These are phyloP conservation scores for Puya raimondii DNA, from an alignment of 176 grass and related monocot genomes.

Conservation along the genomic window DNA sequence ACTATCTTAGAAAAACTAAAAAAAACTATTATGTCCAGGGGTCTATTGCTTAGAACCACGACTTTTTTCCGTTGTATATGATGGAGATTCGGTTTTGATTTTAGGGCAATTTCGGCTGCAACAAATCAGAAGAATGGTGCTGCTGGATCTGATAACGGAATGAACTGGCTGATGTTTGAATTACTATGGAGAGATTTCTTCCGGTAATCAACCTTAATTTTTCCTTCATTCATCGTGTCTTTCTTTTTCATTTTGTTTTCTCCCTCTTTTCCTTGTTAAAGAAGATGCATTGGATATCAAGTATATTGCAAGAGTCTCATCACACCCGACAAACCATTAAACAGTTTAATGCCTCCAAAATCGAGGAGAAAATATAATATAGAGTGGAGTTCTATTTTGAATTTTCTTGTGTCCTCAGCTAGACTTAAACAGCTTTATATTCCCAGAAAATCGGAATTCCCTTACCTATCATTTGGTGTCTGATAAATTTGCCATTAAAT, in stretches of 20 bases:
- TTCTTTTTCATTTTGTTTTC: constrained; percentile 2
- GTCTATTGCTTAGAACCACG: neutral
- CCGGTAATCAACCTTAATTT: constrained; percentile 36
- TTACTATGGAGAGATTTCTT: constrained; percentile 98
- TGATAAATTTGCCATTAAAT: constrained; percentile 8
- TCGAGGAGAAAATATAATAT: neutral
- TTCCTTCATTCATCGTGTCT: neutral
- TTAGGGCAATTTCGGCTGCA: constrained; percentile 38
- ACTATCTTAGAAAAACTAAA: too few species aligned
- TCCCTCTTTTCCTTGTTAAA: neutral
- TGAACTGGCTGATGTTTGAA: constrained; percentile 97
- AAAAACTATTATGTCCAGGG: too few species aligned
- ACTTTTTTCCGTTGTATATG: constrained; percentile 4
- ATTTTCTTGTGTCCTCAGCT: too few species aligned
- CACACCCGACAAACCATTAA: too few species aligned
- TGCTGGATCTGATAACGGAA: constrained; percentile 47
- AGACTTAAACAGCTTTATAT: too few species aligned
- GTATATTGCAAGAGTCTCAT: too few species aligned
- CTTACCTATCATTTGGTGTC: neutral
- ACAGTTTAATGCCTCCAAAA: too few species aligned
- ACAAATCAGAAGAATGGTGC: constrained; percentile 34
- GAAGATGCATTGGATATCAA: too few species aligned
- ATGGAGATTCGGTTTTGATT: constrained; percentile 15
- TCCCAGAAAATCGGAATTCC: too few species aligned
- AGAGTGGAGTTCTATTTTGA: neutral